Evolutionary conservation across 805 yeast genomes (phyloP), one percentile per base, ranked within the genome.

Genomic region (Lachancea meyersii): DNA sequence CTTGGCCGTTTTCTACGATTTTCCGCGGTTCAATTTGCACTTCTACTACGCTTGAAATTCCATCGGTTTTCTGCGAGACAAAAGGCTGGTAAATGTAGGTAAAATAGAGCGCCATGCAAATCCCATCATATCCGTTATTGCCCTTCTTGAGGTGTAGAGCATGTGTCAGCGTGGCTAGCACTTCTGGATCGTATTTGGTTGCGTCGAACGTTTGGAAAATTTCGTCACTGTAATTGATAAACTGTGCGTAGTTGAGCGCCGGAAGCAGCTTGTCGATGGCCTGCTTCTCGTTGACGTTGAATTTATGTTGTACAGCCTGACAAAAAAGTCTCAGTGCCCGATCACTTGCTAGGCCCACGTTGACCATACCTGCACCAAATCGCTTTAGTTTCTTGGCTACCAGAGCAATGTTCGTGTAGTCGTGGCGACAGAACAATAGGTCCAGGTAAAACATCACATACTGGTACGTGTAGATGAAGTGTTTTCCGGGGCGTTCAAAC

Each of bases 401-500:
- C 5, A 70, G 63, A 2, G 79, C 68, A 48, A 93, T 64, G 0
- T 79, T 69, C 13, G 73, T 73, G 35, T 82, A 67, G 52, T 87
- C 91, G 8, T 70, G 63, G 7, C 74, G 68, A 20, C 68, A 61
- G 26, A 70, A 65, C 19, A 86, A 60, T 19, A 89, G 54, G 18
- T 73, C 74, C 36, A 83, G 72, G 52, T 72, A 80, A 55, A 81
- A 83, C 36, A 67, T 59, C 18, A 86, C 75, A 56, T 93, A 91
- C 41, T 79, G 77, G 49, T 70, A 73, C 24, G 82, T 81, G 62
- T 83, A 87, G 9, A 77, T 78, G 58, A 88, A 91, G 62, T 91
- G 96, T 52, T 85, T 86, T 0, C 99, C 99, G 0, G 97, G 93
- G 17, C 94, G 65, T 60, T 94, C 98, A 52, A 71, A 61, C 37